Evolutionary conservation across 2,329 filamentous ascomycete genomes (phyloP).

Genomic region (Scedosporium dehoogii): DNA sequence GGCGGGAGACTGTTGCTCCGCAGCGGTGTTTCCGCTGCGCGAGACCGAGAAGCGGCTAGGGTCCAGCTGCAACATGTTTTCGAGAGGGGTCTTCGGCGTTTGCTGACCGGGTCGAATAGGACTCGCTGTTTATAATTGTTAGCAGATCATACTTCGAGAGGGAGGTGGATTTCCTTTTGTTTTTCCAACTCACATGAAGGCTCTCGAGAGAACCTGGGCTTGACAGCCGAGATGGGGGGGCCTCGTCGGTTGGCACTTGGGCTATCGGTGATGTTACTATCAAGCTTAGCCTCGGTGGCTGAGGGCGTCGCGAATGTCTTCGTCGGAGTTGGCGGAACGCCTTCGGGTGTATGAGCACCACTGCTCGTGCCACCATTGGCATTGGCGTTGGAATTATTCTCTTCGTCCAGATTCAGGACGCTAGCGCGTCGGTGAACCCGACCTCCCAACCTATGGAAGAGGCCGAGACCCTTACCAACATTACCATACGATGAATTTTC

Average conservation of each 20-base stretch:
- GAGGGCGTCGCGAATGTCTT: conserved; percentile 50
- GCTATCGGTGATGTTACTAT: conserved; percentile 31
- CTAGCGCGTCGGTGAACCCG: conserved; percentile 2
- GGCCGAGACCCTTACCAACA: conserved; percentile 51
- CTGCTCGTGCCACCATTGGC: not conserved
- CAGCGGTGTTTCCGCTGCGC: conserved; percentile 27
- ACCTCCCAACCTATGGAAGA: conserved; percentile 51
- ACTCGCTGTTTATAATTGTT: conserved; percentile 2
- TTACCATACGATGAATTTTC: conserved; percentile 31
- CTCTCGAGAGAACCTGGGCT: conserved; percentile 20
- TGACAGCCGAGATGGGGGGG: conserved; percentile 29
- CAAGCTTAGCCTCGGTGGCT: conserved; percentile 25
- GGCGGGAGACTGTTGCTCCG: conserved; percentile 2
- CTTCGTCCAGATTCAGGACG: conserved; percentile 70
- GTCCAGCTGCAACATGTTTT: conserved; percentile 65
- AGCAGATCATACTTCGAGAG: not conserved
- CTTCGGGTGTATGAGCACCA: conserved; percentile 28
- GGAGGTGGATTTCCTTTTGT: conserved; percentile 15
- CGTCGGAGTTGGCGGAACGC: conserved; percentile 89
- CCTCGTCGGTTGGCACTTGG: conserved; percentile 36
- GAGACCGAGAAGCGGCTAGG: conserved; percentile 78
- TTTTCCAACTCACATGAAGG: conserved; percentile 30
- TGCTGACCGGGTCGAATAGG: not conserved
- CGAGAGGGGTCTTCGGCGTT: conserved; percentile 55
- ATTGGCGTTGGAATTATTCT: conserved; percentile 21